Evolutionary conservation across 2,329 filamentous ascomycete species (phyloP).

Genomic region (Onygenales sp.): DNA sequence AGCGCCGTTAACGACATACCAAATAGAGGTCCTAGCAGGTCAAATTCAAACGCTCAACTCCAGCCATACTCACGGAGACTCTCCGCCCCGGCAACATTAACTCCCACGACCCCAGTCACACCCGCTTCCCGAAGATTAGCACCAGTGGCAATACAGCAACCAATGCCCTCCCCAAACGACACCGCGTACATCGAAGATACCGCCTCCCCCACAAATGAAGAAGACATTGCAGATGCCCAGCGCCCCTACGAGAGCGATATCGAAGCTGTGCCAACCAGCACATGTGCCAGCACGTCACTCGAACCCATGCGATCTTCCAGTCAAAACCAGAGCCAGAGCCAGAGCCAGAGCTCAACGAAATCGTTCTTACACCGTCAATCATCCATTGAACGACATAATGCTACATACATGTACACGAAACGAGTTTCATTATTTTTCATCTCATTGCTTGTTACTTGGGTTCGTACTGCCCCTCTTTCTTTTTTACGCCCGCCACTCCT

Average conservation of each 20-base stretch:
- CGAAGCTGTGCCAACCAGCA: background rate
- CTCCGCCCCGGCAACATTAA: too few species aligned
- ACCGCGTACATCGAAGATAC: too few species aligned
- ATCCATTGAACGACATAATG: conserved; percentile 23
- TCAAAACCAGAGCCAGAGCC: background rate
- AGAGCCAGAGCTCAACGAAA: background rate
- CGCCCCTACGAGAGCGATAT: background rate
- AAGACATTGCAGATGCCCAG: too few species aligned
- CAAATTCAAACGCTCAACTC: too few species aligned
- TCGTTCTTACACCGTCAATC: conserved; percentile 10
- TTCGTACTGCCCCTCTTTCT: conserved; percentile 10
- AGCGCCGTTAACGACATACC: too few species aligned
- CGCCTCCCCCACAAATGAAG: too few species aligned
- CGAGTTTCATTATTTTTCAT: conserved; percentile 32
- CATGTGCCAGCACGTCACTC: conserved; percentile 3
- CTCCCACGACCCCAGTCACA: too few species aligned
- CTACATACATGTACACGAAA: conserved; percentile 30
- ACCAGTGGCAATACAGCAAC: too few species aligned
- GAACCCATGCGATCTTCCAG: background rate
- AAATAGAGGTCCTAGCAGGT: too few species aligned
- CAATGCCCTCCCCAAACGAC: too few species aligned
- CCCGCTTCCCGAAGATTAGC: too few species aligned
- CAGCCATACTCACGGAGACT: too few species aligned
- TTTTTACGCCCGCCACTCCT: background rate
- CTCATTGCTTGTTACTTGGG: conserved; percentile 34